phyloP scores from a whole-genome alignment of 129 eudicot species.

The Smallanthus sonchifolius region DNA sequence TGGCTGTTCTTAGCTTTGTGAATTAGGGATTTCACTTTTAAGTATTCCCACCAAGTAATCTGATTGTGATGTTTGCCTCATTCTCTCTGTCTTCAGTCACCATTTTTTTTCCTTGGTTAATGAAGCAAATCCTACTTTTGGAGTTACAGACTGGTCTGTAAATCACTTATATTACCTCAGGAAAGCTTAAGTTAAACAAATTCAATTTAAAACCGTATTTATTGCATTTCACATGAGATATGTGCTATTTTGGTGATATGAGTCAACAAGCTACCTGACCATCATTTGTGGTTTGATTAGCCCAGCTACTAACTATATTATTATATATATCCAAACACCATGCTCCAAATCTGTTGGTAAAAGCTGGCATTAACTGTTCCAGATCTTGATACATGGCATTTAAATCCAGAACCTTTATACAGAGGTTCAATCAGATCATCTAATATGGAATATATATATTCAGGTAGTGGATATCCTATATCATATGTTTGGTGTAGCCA shows the following conservation, averaged over 20 bases:
- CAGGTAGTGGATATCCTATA: not conserved
- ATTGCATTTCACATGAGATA: not conserved
- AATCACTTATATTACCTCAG: not conserved
- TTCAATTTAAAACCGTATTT: not conserved
- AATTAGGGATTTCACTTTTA: too few relatives aligned
- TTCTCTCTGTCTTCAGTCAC: not conserved
- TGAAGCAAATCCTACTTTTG: not conserved
- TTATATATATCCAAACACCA: not conserved
- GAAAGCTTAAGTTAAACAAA: not conserved
- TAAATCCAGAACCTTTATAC: not conserved
- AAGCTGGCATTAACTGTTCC: not conserved
- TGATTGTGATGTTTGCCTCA: not conserved
- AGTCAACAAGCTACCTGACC: not conserved
- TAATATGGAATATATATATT: not conserved
- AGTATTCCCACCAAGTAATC: not conserved
- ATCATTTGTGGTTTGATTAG: not conserved
- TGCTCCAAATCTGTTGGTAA: not conserved
- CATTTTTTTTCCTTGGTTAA: not conserved
- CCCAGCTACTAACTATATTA: not conserved
- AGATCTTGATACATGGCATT: not conserved
- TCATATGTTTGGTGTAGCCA: not conserved
- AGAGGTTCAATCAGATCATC: not conserved
- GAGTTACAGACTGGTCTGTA: too few relatives aligned
- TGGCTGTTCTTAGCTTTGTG: too few relatives aligned
- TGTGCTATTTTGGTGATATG: not conserved